Evolutionary conservation across 768 basidiomycete genomes (phyloP).

Genomic region (Lepiota brunneoincarnata): DNA sequence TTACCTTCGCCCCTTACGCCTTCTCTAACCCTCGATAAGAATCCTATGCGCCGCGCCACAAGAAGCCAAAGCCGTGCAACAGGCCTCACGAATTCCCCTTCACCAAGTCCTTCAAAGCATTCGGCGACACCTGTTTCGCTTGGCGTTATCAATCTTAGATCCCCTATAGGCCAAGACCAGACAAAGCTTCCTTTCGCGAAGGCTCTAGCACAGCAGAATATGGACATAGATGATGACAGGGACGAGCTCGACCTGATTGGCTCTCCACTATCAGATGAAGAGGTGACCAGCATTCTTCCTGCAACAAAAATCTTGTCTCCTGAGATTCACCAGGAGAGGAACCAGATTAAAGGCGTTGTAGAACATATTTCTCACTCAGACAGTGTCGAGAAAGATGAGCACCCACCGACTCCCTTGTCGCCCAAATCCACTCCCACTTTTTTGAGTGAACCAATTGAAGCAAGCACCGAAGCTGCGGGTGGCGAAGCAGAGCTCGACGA

Average conservation of each 20-base stretch:
- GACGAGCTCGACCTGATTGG: constrained; percentile 43
- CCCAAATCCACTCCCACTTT: not conserved
- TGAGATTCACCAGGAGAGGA: not conserved
- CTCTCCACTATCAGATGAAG: constrained; percentile 18
- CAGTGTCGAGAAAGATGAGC: not conserved
- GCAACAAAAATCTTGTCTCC: not conserved
- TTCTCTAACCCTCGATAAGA: constrained; percentile 1
- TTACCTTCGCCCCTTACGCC: constrained; percentile 14
- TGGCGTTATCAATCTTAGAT: not conserved
- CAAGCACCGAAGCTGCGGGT: not conserved
- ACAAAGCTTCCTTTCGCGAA: not conserved
- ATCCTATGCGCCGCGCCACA: constrained; percentile 1
- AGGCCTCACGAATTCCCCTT: constrained; percentile 7
- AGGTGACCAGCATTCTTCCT: not conserved
- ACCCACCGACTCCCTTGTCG: not conserved
- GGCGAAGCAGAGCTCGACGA: constrained; percentile 2
- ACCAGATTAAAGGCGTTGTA: not conserved
- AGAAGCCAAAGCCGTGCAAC: constrained; percentile 9
- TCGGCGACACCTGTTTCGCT: not conserved
- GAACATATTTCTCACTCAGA: not conserved
- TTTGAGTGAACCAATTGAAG: not conserved
- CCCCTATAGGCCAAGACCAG: not conserved
- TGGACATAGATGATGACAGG: constrained; percentile 25
- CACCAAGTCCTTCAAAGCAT: constrained; percentile 2
- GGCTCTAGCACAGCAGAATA: constrained; percentile 11